Percentiles rank a stretch among this genome's conserved stretches.
phyloP scores from a whole-genome alignment of 2,329 filamentous ascomycete genomes.

The Bipolaris oryzae region DNA sequence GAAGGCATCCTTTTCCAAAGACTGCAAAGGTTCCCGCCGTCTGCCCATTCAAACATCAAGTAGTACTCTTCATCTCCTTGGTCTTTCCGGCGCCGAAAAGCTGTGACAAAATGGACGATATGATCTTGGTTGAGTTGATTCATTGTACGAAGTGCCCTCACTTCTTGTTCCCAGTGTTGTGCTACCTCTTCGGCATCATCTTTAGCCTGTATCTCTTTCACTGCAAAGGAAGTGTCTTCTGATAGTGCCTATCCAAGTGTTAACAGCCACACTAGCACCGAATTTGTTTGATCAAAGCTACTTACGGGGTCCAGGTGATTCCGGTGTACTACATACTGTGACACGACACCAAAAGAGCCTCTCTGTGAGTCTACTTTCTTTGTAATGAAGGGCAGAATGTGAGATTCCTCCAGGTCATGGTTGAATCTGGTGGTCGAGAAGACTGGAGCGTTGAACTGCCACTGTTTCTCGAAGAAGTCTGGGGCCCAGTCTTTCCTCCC shows the following conservation, averaged over 20 bases:
- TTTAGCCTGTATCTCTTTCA: constrained; percentile 18
- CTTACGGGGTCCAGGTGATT: constrained; percentile 12
- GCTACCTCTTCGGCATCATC: constrained; percentile 9
- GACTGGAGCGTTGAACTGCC: not conserved
- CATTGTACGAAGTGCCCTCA: constrained; percentile 19
- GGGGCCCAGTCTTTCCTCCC: not conserved
- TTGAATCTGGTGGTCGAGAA: not conserved
- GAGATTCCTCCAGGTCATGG: not conserved
- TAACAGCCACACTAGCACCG: not conserved
- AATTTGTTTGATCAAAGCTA: not conserved
- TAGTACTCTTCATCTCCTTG: constrained; percentile 12
- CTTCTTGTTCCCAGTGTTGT: constrained; percentile 18
- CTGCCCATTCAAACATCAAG: constrained; percentile 31
- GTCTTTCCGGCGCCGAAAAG: constrained; percentile 14
- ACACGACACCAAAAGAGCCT: constrained; percentile 18
- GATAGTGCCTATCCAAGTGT: not conserved
- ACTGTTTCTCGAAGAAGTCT: not conserved
- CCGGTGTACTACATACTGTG: constrained; percentile 12
- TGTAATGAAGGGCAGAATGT: constrained; percentile 7
- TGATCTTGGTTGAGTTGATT: constrained; percentile 22
- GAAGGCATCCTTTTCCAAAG: constrained; percentile 19
- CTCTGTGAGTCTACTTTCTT: not conserved
- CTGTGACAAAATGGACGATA: constrained; percentile 25
- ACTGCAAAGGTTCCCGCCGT: constrained; percentile 26
- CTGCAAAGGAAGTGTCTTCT: constrained; percentile 6